Conservation (phyloP, 108 stramenopile genomes). For the Conticribra weissflogii region DNA sequence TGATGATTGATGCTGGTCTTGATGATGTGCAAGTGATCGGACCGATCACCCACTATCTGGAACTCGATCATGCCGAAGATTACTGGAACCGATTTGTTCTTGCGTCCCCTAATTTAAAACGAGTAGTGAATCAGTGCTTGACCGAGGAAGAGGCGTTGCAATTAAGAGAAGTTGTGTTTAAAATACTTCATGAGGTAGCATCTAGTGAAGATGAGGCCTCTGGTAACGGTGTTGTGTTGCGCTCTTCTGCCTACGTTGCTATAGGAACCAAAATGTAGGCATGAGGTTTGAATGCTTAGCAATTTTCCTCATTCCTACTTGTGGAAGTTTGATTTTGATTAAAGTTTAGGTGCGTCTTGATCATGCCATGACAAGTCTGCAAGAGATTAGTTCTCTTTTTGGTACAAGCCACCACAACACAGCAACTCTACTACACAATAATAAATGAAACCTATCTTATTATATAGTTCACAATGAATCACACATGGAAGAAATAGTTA, state of each 20-base stretch:
- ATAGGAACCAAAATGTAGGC: constrained; percentile 11
- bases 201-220: constrained; percentile 2
- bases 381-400: too few relatives aligned
- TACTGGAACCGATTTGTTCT: constrained; percentile 25
- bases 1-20: constrained; percentile 13
- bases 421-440: too few relatives aligned
- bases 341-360: too few relatives aligned
- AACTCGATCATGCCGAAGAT: constrained; percentile 9
- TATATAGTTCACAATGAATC: too few relatives aligned
- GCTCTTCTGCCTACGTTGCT: constrained; percentile 9
- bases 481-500: too few relatives aligned
- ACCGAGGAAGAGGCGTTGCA: constrained; percentile 1
- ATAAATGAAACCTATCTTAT: too few relatives aligned
- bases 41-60: constrained; percentile 4
- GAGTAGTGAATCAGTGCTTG: constrained; percentile 13
- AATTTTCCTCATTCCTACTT: too few relatives aligned
- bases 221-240: constrained; percentile 7
- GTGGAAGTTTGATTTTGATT: too few relatives aligned
- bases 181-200: not conserved
- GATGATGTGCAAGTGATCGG: constrained; percentile 11
- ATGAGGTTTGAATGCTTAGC: too few relatives aligned
- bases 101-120: constrained; percentile 16
- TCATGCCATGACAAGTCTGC: too few relatives aligned
- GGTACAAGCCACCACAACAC: too few relatives aligned
- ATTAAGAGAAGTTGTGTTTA: constrained; percentile 5